Conservation (phyloP, 2,329 filamentous ascomycete species). For the Talaromyces sp. region DNA sequence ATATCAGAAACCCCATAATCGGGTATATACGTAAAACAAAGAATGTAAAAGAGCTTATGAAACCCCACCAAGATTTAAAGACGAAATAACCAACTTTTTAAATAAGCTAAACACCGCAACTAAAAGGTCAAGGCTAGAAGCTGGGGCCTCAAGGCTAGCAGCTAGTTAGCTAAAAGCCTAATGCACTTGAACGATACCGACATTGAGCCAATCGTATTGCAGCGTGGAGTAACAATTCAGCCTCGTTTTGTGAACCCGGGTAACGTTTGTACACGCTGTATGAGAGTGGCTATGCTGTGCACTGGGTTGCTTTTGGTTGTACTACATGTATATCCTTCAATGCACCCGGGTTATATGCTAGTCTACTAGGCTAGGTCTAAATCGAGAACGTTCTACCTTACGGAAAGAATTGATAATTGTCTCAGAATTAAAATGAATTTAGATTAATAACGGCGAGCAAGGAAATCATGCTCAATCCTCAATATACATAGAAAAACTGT, state of each 20-base stretch:
- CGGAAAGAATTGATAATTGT: not conserved
- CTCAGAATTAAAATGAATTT: not conserved
- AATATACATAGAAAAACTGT: slow-evolving; percentile 2
- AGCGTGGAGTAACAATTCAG: not conserved
- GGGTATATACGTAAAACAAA: not conserved
- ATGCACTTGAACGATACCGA: not conserved
- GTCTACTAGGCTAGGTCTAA: not conserved
- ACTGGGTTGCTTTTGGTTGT: not conserved
- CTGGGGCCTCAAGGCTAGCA: too few relatives aligned
- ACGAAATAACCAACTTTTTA: not conserved
- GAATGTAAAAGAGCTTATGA: not conserved
- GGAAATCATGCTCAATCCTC: not conserved
- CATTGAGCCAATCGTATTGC: not conserved
- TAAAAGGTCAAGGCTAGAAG: too few relatives aligned
- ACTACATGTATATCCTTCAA: not conserved
- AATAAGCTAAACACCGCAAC: too few relatives aligned
- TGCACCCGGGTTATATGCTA: not conserved
- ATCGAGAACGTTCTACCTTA: not conserved
- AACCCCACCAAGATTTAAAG: not conserved
- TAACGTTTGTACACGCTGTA: not conserved
- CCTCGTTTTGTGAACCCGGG: not conserved
- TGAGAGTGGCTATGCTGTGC: not conserved
- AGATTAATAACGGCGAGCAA: not conserved
- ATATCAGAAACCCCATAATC: not conserved
- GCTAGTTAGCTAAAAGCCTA: not conserved